phyloP scores from a whole-genome alignment of 176 grass and related monocot genomes.

The Eleusine indica region DNA sequence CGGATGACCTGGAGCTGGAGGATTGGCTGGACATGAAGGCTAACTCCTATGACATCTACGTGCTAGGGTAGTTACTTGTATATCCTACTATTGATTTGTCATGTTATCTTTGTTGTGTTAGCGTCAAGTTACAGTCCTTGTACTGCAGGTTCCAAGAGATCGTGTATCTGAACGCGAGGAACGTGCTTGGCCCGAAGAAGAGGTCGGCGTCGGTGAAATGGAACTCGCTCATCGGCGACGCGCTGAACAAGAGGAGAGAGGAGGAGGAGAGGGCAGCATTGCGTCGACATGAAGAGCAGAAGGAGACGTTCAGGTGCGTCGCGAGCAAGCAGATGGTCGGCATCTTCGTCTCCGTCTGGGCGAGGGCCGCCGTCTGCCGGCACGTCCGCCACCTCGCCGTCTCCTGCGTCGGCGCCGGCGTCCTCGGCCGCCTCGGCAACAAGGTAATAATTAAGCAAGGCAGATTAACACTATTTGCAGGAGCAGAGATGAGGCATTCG shows the following conservation, averaged over 20 bases:
- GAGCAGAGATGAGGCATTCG: not conserved
- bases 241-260: slow-evolving; percentile 52
- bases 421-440: slow-evolving; percentile 80
- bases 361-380: slow-evolving; percentile 46
- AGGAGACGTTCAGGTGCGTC: slow-evolving; percentile 52
- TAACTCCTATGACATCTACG: slow-evolving; percentile 78
- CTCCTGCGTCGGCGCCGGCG: slow-evolving; percentile 63
- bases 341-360: slow-evolving; percentile 70
- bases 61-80: slow-evolving; percentile 64
- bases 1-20: slow-evolving; percentile 62
- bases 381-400: slow-evolving; percentile 48
- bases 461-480: not conserved
- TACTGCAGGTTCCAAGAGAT: slow-evolving; percentile 79
- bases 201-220: slow-evolving; percentile 61
- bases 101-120: not conserved
- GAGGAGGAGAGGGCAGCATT: not conserved
- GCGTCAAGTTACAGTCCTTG: not conserved
- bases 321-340: slow-evolving; percentile 90
- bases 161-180: slow-evolving; percentile 70
- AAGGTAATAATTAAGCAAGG: slow-evolving; percentile 42
- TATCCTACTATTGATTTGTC: not conserved
- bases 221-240: slow-evolving; percentile 61
- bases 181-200: slow-evolving; percentile 71
- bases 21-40: slow-evolving; percentile 70
- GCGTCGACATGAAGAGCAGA: not conserved